phyloP scores from a whole-genome alignment of 164 flowering plant species.

The Malania oleifera region DNA sequence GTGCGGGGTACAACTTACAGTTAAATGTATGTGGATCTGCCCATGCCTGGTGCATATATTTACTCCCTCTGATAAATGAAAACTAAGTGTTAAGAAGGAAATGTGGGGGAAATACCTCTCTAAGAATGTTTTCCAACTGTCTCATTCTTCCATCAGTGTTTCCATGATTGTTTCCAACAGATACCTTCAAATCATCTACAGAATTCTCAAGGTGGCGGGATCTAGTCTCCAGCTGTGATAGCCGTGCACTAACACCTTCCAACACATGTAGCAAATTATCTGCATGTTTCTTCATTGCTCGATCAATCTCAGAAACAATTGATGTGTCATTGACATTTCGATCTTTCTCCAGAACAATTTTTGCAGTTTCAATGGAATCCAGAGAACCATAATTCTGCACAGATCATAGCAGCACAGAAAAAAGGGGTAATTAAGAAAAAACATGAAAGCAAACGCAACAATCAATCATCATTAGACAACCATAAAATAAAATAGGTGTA shows the following conservation, averaged over 20 bases:
- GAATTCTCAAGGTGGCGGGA: constrained; percentile 65
- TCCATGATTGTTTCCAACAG: constrained; percentile 69
- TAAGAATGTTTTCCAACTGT: constrained; percentile 71
- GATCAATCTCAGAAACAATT: constrained; percentile 66
- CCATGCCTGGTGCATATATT: background rate
- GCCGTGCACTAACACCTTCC: constrained; percentile 72
- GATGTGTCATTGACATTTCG: constrained; percentile 25
- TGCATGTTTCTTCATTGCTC: constrained; percentile 70
- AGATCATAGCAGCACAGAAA: background rate
- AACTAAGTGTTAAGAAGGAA: background rate
- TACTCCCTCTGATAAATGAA: background rate
- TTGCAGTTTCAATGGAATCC: constrained; percentile 39
- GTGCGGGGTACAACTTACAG: too few species aligned
- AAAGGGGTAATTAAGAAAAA: background rate
- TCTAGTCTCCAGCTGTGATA: constrained; percentile 78
- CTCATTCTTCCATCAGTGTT: constrained; percentile 80
- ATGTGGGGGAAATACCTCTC: constrained; percentile 50
- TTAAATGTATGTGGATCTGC: too few species aligned
- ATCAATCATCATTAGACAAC: constrained; percentile 1
- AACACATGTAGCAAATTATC: constrained; percentile 66
- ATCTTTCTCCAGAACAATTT: constrained; percentile 38
- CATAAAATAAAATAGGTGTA: background rate
- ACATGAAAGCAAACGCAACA: background rate
- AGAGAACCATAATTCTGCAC: constrained; percentile 53
- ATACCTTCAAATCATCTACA: constrained; percentile 76